A percentile compares a stretch with the other conserved stretches of the same genome.
phyloP scores from a whole-genome alignment of 192 early-diverging fungal species.

The Spinellus fusiger region DNA sequence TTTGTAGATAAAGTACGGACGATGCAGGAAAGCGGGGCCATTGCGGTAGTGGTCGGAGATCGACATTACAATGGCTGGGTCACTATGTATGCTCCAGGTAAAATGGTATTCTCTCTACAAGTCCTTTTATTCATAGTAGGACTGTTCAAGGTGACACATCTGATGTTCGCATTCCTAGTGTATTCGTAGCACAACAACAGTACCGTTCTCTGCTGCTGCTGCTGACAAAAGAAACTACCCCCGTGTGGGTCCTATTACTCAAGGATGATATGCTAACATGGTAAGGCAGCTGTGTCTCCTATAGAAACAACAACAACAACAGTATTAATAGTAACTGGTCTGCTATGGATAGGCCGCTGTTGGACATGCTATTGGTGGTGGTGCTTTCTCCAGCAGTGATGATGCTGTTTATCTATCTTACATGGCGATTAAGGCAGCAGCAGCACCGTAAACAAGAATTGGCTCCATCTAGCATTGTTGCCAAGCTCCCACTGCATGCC shows the following conservation, averaged over 20 bases:
- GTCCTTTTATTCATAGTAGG: neutral
- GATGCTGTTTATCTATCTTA: constrained; percentile 66
- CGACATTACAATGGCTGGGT: constrained; percentile 64
- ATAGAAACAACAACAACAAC: neutral
- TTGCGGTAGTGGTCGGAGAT: constrained; percentile 87
- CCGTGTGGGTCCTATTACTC: constrained; percentile 24
- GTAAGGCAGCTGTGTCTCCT: too few relatives aligned
- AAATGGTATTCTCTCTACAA: neutral
- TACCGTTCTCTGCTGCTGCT: constrained; percentile 56
- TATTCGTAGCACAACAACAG: constrained; percentile 73
- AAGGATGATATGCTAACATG: constrained; percentile 43
- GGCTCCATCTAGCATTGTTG: constrained; percentile 70
- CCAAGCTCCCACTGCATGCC: constrained; percentile 65
- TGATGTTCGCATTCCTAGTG: constrained; percentile 82
- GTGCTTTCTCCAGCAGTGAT: constrained; percentile 78
- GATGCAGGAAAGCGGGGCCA: constrained; percentile 83
- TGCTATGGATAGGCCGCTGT: constrained; percentile 45
- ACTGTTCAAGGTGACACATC: constrained; percentile 63
- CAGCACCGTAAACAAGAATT: constrained; percentile 67
- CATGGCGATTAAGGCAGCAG: constrained; percentile 68
- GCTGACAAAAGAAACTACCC: constrained; percentile 9
- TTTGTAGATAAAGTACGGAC: constrained; percentile 88
- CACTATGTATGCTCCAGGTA: constrained; percentile 80
- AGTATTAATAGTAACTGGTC: neutral
- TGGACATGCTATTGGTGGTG: constrained; percentile 78